These are phyloP conservation scores for Torulaspora quercuum DNA, from an alignment of 805 yeast genomes.

Conservation along the genomic window DNA sequence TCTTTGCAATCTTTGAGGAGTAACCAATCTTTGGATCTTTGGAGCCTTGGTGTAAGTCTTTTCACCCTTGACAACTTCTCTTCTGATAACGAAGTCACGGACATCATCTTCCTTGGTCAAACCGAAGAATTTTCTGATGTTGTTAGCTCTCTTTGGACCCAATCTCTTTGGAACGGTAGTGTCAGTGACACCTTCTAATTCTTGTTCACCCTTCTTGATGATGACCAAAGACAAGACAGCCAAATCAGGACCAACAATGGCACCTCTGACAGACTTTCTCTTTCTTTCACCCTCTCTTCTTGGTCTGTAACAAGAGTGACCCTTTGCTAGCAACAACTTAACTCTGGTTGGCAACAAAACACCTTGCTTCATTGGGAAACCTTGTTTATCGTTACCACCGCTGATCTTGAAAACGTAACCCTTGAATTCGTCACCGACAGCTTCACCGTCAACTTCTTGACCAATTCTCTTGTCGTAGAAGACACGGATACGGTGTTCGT, in stretches of 20 bases:
- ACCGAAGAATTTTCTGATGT: slow-evolving; percentile 99
- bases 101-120: slow-evolving; percentile 49
- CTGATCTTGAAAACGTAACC: slow-evolving; percentile 98
- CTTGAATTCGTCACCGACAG: slow-evolving; percentile 97
- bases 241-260: slow-evolving; percentile 95
- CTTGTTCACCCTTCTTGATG: slow-evolving; percentile 96
- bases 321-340: slow-evolving; percentile 87
- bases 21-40: slow-evolving; percentile 98
- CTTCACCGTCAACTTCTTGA: slow-evolving; percentile 98
- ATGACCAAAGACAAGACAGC: slow-evolving; percentile 91
- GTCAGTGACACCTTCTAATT: slow-evolving; percentile 95
- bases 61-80: slow-evolving; percentile 97
- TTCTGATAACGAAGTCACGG: slow-evolving; percentile 88
- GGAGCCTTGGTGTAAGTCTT: slow-evolving; percentile 99
- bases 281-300: slow-evolving; percentile 99
- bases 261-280: slow-evolving; percentile 99
- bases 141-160: slow-evolving; percentile 99
- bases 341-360: slow-evolving; percentile 99
- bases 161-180: slow-evolving; percentile 95
- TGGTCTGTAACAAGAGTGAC: slow-evolving; percentile 98
- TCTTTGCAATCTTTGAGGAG: slow-evolving; percentile 99
- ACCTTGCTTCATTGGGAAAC: slow-evolving; percentile 99
- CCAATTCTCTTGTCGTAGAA: slow-evolving; percentile 99
- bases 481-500: slow-evolving; percentile 97
- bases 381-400: slow-evolving; percentile 99